Conservation (phyloP, 2,329 filamentous ascomycete species). For the Aschersonia sp. region DNA sequence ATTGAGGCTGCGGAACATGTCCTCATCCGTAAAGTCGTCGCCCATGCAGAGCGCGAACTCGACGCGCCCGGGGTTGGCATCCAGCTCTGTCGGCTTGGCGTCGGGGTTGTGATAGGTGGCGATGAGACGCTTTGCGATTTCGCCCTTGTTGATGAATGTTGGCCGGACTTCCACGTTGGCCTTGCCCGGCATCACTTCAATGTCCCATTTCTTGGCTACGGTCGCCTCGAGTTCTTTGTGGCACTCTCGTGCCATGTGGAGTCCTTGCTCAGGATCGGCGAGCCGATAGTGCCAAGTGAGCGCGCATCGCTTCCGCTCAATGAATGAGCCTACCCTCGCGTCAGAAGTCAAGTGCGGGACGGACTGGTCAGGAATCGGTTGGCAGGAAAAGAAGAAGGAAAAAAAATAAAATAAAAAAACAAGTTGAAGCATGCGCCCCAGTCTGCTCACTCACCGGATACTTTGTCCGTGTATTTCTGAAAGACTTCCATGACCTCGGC, state of each 20-base stretch:
- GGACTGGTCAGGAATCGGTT: neutral
- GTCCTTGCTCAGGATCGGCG: conserved; percentile 72
- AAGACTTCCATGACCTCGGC: conserved; percentile 71
- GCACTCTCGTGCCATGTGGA: conserved; percentile 67
- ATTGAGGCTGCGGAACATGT: conserved; percentile 79
- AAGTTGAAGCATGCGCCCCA: too few species aligned
- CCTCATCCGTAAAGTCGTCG: conserved; percentile 95
- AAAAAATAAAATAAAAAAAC: neutral
- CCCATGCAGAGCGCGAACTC: conserved; percentile 86
- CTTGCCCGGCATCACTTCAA: conserved; percentile 94
- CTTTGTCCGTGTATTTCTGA: conserved; percentile 75
- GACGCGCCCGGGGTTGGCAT: conserved; percentile 34
- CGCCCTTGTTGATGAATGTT: conserved; percentile 94
- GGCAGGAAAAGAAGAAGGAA: neutral
- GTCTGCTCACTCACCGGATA: conserved; percentile 48
- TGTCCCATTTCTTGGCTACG: conserved; percentile 67
- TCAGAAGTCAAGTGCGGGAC: neutral
- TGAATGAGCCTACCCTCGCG: conserved; percentile 54
- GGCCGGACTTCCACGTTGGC: conserved; percentile 95
- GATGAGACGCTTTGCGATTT: conserved; percentile 77
- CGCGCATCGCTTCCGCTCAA: conserved; percentile 87
- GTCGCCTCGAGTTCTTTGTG: conserved; percentile 67
- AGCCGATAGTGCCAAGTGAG: conserved; percentile 95
- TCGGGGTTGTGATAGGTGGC: conserved; percentile 48
- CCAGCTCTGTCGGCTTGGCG: conserved; percentile 28